Evolutionary conservation across 108 stramenopile species (phyloP), one percentile per base, ranked within the genome.

Genomic region (Conticribra weissflogii): DNA sequence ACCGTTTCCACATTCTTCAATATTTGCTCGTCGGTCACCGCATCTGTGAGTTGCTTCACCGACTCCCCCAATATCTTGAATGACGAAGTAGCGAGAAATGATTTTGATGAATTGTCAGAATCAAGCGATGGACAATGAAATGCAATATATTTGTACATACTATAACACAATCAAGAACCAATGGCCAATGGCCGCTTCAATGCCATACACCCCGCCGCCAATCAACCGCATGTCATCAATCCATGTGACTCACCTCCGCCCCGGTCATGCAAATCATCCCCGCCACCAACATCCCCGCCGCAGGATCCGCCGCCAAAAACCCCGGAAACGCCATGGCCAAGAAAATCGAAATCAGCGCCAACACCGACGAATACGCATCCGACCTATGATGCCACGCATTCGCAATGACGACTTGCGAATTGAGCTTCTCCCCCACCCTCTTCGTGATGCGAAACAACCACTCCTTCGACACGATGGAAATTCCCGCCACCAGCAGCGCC

Each of bases 341-440:
- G 0, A 81, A 88, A 66, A 99, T 95, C 32, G 86, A 87, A 2
- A 93, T 59, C 48, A 98, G 70, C 16, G 98, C 96, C 67, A 98
- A 72, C 18, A 99, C 79, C 18, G 88, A 91, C 15, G 94, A 95
- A 51, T 97, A 94, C 0, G 98, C 97, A 78, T 99, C 98, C 30
- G 88, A 88, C 4, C 98, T 86, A 84, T 97, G 97, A 78, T 99
- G 98, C 97, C 96, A 98, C 1, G 98, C 98, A 83, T 99, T 99
- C 51, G 98, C 96, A 60, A 98, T 86, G 27, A 99, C 90, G 22
- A 98, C 95, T 63, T 93, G 97, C 15, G 89, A 91, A 78, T 94
- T 88, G 15, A 93, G 61, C 50, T 74, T 48, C 71, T 94, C 82
- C 4, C 93, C 98, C 7, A 99, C 96, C 24, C 62, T 59, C 27